Percentiles rank a stretch among this genome's conserved stretches.
These are phyloP conservation scores for Phialemoniopsis sp. DNA, from an alignment of 2,329 filamentous ascomycete species.

Conservation along the genomic window DNA sequence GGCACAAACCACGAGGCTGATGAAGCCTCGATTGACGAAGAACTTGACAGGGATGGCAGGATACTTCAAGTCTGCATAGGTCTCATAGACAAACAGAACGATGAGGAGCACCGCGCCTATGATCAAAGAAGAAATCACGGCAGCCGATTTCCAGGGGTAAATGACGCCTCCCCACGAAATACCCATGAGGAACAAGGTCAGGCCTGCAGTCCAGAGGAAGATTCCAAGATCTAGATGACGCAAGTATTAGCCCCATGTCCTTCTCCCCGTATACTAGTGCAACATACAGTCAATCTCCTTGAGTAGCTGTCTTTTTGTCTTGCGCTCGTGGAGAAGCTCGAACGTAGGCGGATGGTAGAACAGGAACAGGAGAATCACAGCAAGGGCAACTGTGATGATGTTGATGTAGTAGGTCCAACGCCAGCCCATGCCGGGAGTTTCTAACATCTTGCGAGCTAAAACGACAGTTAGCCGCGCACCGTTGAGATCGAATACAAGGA, in stretches of 20 bases:
- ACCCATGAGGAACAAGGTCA: conserved; percentile 40
- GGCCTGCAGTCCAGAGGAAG: conserved; percentile 37
- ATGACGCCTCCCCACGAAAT: conserved; percentile 37
- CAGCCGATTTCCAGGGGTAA: conserved; percentile 34
- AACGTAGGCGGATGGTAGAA: conserved; percentile 37
- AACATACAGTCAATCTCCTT: conserved; percentile 34
- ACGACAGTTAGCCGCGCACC: too few relatives aligned
- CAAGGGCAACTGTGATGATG: conserved; percentile 26
- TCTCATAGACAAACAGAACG: conserved; percentile 29
- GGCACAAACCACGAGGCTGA: conserved; percentile 26
- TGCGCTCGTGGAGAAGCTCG: conserved; percentile 29
- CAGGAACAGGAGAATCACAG: conserved; percentile 25
- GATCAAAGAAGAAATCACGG: conserved; percentile 29
- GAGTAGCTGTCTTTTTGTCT: conserved; percentile 26
- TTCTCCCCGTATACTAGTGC: too few relatives aligned
- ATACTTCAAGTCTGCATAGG: conserved; percentile 22
- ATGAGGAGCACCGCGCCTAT: conserved; percentile 26
- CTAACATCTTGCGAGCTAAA: conserved; percentile 28
- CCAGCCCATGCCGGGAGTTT: conserved; percentile 27
- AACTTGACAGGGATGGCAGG: conserved; percentile 29
- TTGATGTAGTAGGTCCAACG: conserved; percentile 36
- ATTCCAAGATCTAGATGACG: too few relatives aligned
- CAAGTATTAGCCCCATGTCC: too few relatives aligned
- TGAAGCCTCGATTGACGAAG: conserved; percentile 29
- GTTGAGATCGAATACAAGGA: too few relatives aligned